These are phyloP conservation scores for Diaporthe sp. DNA, from an alignment of 2,329 filamentous ascomycete genomes.

Conservation along the genomic window DNA sequence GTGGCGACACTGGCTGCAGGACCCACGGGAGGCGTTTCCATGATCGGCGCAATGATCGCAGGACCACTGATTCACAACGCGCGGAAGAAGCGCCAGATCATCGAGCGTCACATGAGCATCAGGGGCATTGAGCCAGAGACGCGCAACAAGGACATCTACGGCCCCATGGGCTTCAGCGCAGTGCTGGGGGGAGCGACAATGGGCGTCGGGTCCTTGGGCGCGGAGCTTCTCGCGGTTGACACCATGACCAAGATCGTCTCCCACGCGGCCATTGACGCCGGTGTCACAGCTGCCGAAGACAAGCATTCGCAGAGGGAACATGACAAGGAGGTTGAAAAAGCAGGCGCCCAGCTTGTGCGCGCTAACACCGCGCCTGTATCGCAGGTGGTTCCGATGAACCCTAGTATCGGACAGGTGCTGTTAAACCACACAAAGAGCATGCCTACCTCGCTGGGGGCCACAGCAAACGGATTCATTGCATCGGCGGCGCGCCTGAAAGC, in stretches of 20 bases:
- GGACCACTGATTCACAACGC: conserved; percentile 58
- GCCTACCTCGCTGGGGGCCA: conserved; percentile 2
- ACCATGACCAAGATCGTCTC: conserved; percentile 12
- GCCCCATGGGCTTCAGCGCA: conserved; percentile 5
- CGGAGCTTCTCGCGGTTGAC: conserved; percentile 19
- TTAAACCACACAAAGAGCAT: conserved; percentile 21
- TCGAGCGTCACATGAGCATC: conserved; percentile 52
- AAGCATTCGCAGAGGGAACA: conserved; percentile 21
- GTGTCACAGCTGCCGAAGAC: conserved; percentile 17
- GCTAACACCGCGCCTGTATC: neutral
- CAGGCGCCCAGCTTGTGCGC: conserved; percentile 1
- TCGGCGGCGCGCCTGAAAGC: conserved; percentile 24
- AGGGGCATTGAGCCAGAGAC: conserved; percentile 5
- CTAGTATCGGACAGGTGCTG: neutral
- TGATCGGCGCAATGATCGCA: conserved; percentile 54
- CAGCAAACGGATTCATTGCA: neutral
- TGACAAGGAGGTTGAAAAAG: neutral
- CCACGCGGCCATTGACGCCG: conserved; percentile 10
- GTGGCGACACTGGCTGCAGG: conserved; percentile 56
- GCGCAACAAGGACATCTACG: conserved; percentile 23
- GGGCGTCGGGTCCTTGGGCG: conserved; percentile 11
- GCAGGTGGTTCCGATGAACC: neutral
- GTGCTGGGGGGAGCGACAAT: conserved; percentile 14
- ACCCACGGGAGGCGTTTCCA: conserved; percentile 54
- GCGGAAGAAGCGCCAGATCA: conserved; percentile 57